These are phyloP conservation scores for Metarhizium robertsii DNA, from an alignment of 2,329 filamentous ascomycete species.

Conservation along the genomic window DNA sequence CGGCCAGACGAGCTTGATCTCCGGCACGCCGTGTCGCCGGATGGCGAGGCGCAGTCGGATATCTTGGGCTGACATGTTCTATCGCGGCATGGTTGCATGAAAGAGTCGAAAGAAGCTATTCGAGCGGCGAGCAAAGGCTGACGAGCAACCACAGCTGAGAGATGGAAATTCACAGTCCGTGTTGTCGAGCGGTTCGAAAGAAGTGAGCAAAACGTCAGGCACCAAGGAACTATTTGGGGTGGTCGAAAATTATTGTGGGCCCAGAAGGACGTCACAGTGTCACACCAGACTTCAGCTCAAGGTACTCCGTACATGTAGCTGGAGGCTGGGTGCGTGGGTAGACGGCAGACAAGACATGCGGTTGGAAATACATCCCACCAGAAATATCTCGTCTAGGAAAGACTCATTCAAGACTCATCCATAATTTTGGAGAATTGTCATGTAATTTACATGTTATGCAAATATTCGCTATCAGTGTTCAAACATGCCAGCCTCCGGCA, in stretches of 20 bases:
- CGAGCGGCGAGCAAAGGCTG: background rate
- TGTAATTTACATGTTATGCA: background rate
- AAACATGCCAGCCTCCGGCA: background rate
- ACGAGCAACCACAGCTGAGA: background rate
- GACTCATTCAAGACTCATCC: background rate
- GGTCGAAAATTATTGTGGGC: background rate
- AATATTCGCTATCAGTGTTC: background rate
- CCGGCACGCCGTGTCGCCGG: constrained; percentile 63
- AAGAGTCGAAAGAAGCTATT: background rate
- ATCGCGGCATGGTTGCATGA: constrained; percentile 13
- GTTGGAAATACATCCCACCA: too few relatives aligned
- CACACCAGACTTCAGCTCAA: background rate
- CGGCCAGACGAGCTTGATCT: constrained; percentile 63
- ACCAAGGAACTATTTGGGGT: background rate
- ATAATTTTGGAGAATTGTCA: background rate
- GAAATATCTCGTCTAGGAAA: too few relatives aligned
- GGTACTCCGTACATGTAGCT: too few relatives aligned
- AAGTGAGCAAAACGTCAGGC: background rate
- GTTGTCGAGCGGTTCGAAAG: background rate
- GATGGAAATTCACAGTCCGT: background rate
- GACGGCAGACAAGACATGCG: too few relatives aligned
- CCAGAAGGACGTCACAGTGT: background rate
- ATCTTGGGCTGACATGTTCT: constrained; percentile 13
- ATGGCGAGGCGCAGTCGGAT: constrained; percentile 68
- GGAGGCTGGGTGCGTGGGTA: too few relatives aligned